Conservation (phyloP, 352 stramenopile species). For the Synura sp. region DNA sequence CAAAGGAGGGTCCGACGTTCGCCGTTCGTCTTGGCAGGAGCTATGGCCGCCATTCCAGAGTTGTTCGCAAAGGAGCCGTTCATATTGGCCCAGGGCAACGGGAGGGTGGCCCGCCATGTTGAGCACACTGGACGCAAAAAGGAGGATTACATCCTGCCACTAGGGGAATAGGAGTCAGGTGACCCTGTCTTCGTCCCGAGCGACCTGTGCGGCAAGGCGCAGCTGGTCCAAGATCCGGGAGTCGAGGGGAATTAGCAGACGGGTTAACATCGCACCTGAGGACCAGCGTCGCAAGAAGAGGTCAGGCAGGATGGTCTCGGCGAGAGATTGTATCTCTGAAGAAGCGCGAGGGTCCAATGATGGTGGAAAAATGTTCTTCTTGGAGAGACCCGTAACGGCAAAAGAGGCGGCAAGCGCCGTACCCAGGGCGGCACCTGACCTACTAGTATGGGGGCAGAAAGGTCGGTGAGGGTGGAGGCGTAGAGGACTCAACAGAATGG, state of each 20-base stretch:
- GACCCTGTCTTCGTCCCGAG: background rate
- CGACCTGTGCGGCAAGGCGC: background rate
- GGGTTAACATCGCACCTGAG: background rate
- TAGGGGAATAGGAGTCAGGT: background rate
- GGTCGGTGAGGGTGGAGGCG: too few relatives aligned
- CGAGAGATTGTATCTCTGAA: background rate
- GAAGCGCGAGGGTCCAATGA: background rate
- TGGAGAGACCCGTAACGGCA: background rate
- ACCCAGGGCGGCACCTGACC: background rate
- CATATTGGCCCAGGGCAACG: background rate
- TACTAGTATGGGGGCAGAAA: too few relatives aligned
- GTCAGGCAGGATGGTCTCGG: background rate
- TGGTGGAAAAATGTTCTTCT: too few relatives aligned
- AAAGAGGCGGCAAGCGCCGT: background rate
- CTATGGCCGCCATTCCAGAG: background rate
- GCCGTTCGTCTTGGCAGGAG: background rate
- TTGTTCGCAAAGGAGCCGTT: background rate
- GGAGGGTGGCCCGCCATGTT: too few relatives aligned
- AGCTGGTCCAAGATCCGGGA: background rate
- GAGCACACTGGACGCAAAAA: background rate
- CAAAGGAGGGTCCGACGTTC: background rate
- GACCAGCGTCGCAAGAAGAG: background rate
- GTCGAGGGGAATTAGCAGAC: background rate
- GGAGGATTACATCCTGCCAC: conserved; percentile 2
- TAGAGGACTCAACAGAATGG: too few relatives aligned